A percentile compares a stretch with the other conserved stretches of the same genome.
Conservation (phyloP, 148 eudicot species). For the Rhododendron molle region DNA sequence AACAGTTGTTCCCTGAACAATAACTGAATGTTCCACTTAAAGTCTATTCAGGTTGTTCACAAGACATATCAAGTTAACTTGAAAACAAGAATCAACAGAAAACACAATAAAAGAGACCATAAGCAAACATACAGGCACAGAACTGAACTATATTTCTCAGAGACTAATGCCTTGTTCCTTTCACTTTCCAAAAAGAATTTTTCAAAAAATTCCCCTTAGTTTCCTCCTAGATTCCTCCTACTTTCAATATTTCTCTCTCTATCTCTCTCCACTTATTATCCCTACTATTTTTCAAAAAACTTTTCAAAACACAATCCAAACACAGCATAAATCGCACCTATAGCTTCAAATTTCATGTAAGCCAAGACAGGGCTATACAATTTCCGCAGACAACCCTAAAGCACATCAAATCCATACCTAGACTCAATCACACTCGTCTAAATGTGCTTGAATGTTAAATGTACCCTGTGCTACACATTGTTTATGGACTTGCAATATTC, state of each 20-base stretch:
- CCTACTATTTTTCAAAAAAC: too few species aligned
- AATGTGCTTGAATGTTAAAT: neutral
- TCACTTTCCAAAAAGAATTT: too few species aligned
- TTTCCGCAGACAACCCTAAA: neutral
- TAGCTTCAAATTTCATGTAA: neutral
- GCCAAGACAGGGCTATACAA: neutral
- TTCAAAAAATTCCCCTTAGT: too few species aligned
- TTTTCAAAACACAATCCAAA: too few species aligned
- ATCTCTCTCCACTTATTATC: too few species aligned
- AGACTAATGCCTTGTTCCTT: too few species aligned
- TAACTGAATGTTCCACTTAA: slow-evolving; percentile 4
- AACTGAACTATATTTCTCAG: neutral
- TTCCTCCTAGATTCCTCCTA: too few species aligned
- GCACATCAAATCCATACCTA: neutral
- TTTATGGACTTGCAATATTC: neutral
- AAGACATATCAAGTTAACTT: neutral
- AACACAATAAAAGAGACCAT: neutral
- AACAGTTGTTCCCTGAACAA: slow-evolving; percentile 75
- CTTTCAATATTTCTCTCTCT: too few species aligned
- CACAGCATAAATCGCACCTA: neutral
- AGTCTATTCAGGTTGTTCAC: slow-evolving; percentile 3
- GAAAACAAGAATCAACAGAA: neutral
- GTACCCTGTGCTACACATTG: neutral
- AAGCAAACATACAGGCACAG: neutral
- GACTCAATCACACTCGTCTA: neutral